Base-by-base conservation (phyloP, 805 yeast genomes). In the Metschnikowia bowlesiae region DNA sequence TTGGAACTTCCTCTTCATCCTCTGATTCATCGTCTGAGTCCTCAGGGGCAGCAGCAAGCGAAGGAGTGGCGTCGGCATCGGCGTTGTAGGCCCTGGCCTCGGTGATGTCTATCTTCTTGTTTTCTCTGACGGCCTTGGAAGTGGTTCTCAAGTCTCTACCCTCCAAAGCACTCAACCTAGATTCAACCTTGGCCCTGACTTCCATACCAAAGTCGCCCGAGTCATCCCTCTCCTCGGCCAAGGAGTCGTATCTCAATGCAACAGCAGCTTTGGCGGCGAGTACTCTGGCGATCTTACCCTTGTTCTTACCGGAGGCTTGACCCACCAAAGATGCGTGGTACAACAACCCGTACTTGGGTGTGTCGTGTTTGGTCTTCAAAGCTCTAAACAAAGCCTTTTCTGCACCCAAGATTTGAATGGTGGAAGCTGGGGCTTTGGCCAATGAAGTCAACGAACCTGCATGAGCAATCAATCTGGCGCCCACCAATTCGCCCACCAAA, bases 231-330 rank as follows among this genome's bases (percentile, higher is more conserved):
- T 94, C 98, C 77, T 94, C 99, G 57, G 97, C 86, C 54, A 94
- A 78, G 32, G 97, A 96, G 76, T 94, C 99, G 70, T 87, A 92
- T 79, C 99, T 88, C 62, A 92, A 78, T 55, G 97, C 88, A 63
- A 94, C 95, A 49, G 99, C 96, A 60, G 97, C 96, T 78, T 94
- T 94, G 53, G 98, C 98, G 62, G 99, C 99, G 57, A 94, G 82
- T 60, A 94, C 96, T 78, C 99, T 86, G 52, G 99, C 98, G 69
- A 94, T 89, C 79, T 91, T 94, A 78, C 99, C 99, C 81, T 94
- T 94, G 80, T 94, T 94, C 79, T 94, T 94, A 59, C 95, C 85
- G 56, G 90, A 78, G 53, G 99, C 99, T 72, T 83, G 86, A 62
- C 96, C 96, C 64, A 90, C 89, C 72, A 89, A 89, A 32, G 96